These are phyloP conservation scores for Sporothrix pallida DNA, from an alignment of 2,329 filamentous ascomycete species.

Conservation along the genomic window DNA sequence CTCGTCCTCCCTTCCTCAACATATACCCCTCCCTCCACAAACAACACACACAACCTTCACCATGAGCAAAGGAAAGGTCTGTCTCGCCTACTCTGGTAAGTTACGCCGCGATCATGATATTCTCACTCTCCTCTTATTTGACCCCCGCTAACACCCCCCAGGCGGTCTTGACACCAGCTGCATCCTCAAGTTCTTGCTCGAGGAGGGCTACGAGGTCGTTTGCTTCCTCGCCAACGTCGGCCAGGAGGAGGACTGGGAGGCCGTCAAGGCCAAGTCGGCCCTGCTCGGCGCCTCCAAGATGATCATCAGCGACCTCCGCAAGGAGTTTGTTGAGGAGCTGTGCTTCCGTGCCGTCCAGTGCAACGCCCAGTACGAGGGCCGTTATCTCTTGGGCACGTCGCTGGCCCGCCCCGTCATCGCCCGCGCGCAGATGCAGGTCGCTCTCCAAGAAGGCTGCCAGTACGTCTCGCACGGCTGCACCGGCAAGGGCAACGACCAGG, in stretches of 20 bases:
- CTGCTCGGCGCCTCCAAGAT: slow-evolving; percentile 70
- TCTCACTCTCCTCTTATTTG: neutral
- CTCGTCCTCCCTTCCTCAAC: neutral
- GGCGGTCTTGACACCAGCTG: slow-evolving; percentile 40
- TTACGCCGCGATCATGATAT: slow-evolving; percentile 24
- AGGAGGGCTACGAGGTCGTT: slow-evolving; percentile 66
- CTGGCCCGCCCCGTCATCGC: slow-evolving; percentile 75
- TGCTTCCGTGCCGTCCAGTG: slow-evolving; percentile 81
- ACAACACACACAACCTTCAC: slow-evolving; percentile 24
- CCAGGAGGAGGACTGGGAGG: slow-evolving; percentile 76
- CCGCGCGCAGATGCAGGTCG: slow-evolving; percentile 67
- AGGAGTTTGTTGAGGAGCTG: slow-evolving; percentile 80
- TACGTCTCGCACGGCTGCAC: slow-evolving; percentile 53
- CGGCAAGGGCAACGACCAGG: slow-evolving; percentile 57
- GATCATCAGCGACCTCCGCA: slow-evolving; percentile 68
- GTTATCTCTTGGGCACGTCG: slow-evolving; percentile 57
- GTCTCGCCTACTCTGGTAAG: slow-evolving; percentile 43
- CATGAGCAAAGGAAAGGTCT: slow-evolving; percentile 46
- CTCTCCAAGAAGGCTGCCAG: slow-evolving; percentile 59
- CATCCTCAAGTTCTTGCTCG: slow-evolving; percentile 43
- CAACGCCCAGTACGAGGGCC: slow-evolving; percentile 71
- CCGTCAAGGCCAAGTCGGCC: slow-evolving; percentile 68
- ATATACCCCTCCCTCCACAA: slow-evolving; percentile 12
- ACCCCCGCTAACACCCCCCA: slow-evolving; percentile 30
- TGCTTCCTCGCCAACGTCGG: slow-evolving; percentile 72